Evolutionary conservation across 2,329 filamentous ascomycete genomes (phyloP).

Genomic region (Cryphonectria carpinicola): DNA sequence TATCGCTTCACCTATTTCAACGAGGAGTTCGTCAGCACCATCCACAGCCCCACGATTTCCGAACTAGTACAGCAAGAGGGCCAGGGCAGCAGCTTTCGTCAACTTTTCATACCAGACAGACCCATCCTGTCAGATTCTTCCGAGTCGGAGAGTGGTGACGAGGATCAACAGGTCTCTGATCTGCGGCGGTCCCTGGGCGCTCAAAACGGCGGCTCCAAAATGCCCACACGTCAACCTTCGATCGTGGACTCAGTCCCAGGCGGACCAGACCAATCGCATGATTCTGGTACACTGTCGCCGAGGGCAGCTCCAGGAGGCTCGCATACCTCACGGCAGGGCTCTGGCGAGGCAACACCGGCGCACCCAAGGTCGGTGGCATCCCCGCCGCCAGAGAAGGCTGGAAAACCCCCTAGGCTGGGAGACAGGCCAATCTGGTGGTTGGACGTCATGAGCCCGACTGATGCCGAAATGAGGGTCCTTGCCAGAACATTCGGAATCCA

Average conservation of each 20-base stretch:
- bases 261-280: conserved; percentile 26
- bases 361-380: conserved; percentile 44
- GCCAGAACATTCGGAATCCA: conserved; percentile 95
- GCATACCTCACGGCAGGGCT: conserved; percentile 42
- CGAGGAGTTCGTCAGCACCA: conserved; percentile 92
- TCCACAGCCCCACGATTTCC: conserved; percentile 93
- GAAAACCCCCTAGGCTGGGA: conserved; percentile 59
- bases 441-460: conserved; percentile 87
- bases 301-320: conserved; percentile 13
- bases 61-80: conserved; percentile 76
- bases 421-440: conserved; percentile 96
- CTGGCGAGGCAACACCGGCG: conserved; percentile 53
- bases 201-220: conserved; percentile 28
- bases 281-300: conserved; percentile 37
- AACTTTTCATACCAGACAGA: conserved; percentile 90
- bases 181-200: conserved; percentile 30
- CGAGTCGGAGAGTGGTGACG: conserved; percentile 66
- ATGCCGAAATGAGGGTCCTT: conserved; percentile 93
- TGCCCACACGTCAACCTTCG: conserved; percentile 27
- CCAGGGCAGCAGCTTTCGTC: conserved; percentile 74
- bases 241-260: conserved; percentile 37
- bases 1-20: conserved; percentile 99
- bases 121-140: conserved; percentile 74
- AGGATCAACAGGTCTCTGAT: conserved; percentile 40
- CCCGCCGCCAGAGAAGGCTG: conserved; percentile 33